Percentiles rank a stretch among this genome's conserved stretches.
Evolutionary conservation across 768 basidiomycete genomes (phyloP).

Genomic region (Neoboletus magnificus): DNA sequence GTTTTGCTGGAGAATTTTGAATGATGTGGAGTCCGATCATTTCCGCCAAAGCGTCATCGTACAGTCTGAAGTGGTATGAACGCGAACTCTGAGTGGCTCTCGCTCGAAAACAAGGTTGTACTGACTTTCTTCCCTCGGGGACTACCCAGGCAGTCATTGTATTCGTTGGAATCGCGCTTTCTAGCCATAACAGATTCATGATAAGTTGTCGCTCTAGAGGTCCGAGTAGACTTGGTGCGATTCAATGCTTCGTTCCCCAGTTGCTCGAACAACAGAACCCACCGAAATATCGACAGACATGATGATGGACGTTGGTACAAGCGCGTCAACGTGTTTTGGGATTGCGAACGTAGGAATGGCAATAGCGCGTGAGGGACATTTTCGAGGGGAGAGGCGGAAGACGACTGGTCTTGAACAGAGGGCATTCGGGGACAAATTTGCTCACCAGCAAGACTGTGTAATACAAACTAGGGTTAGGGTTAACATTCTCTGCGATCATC

Average conservation of each 20-base stretch:
- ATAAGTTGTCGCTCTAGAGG: constrained; percentile 81
- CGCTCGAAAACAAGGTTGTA: constrained; percentile 2
- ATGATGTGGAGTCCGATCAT: constrained; percentile 70
- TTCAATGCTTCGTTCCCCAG: constrained; percentile 2
- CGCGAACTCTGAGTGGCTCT: constrained; percentile 3
- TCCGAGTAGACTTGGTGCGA: constrained; percentile 56
- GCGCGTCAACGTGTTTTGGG: constrained; percentile 70
- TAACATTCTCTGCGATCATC: too few relatives aligned
- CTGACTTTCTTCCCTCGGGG: constrained; percentile 68
- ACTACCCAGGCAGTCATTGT: constrained; percentile 78
- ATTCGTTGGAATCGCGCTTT: constrained; percentile 60
- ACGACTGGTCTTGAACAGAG: constrained; percentile 20
- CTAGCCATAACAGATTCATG: constrained; percentile 88
- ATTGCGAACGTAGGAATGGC: constrained; percentile 78
- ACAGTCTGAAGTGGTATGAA: constrained; percentile 46
- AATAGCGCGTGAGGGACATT: constrained; percentile 61
- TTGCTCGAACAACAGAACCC: constrained; percentile 14
- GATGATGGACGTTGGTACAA: constrained; percentile 84
- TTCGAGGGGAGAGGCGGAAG: constrained; percentile 9
- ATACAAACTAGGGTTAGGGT: constrained; percentile 13
- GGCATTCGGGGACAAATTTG: constrained; percentile 17
- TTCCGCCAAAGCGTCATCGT: constrained; percentile 63
- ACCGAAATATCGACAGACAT: constrained; percentile 90
- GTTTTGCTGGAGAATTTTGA: constrained; percentile 53
- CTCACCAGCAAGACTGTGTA: not conserved